A percentile compares a stretch with the other conserved stretches of the same genome.
phyloP scores from a whole-genome alignment of 2,329 filamentous ascomycete genomes.

The Stemphylium beticola region DNA sequence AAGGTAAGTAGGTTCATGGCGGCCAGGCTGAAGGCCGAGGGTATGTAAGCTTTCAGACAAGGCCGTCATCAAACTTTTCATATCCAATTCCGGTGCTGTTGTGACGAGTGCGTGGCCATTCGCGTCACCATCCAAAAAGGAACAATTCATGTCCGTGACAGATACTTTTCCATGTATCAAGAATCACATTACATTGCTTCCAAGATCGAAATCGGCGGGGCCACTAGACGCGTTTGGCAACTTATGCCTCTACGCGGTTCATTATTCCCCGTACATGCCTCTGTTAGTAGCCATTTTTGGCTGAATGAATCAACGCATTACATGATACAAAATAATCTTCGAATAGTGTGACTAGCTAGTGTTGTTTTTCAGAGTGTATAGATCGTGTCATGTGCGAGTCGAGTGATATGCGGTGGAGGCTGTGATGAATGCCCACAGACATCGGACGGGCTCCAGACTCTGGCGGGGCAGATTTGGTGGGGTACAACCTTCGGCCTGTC shows the following conservation, averaged over 20 bases:
- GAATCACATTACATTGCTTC: conserved; percentile 48
- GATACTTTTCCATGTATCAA: conserved; percentile 45
- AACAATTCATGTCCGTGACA: conserved; percentile 49
- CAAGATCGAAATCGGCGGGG: conserved; percentile 37
- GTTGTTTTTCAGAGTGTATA: too few species aligned
- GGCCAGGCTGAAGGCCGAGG: conserved; percentile 60
- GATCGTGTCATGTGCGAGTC: too few species aligned
- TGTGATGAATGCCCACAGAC: neutral
- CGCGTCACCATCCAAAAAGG: conserved; percentile 13
- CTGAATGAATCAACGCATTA: neutral
- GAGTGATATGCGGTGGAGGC: too few species aligned
- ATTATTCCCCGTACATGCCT: conserved; percentile 34
- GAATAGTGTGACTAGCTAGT: too few species aligned
- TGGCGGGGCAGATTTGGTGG: conserved; percentile 5
- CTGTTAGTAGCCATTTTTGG: neutral
- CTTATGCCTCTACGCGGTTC: conserved; percentile 40
- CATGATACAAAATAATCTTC: neutral
- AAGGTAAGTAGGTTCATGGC: conserved; percentile 77
- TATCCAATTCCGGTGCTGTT: neutral
- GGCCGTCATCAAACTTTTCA: neutral
- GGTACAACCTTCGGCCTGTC: conserved; percentile 3
- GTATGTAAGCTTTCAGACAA: conserved; percentile 27
- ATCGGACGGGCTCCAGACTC: neutral
- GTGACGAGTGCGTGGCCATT: neutral
- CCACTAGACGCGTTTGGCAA: conserved; percentile 43